Base-by-base conservation (phyloP, 805 yeast species). In the Starmerella geochares region DNA sequence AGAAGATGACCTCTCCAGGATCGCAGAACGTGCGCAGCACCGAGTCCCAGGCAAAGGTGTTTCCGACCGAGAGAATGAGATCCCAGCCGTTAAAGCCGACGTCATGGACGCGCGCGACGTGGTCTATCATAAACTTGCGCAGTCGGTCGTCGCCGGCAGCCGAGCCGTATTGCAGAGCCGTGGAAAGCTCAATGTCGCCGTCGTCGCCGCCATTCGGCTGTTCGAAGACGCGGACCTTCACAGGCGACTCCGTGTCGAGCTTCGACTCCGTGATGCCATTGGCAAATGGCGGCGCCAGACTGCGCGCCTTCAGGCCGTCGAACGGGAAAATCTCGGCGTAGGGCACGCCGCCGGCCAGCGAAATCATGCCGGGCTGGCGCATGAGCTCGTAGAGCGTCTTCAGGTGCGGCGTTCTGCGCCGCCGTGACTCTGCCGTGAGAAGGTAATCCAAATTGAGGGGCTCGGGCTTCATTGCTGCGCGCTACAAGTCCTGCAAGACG, bases 281-380 rank as follows among this genome's bases (percentile, higher is more conserved):
- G 8, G 71, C 62, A 64, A 87, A 90, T 1, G 95, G 92, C 50
- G 96, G 95, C 23, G 60, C 62, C 35, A 64, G 56, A 4, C 87
- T 72, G 47, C 77, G 78, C 11, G 83, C 81, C n/a, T 75, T 65
- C 49, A 88, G 66, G 55, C 78, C 77, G 60, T 86, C 86, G 75
- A 88, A 86, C 42, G 98, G 97, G 75, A 90, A 90, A 67, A 85
- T 83, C 55, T 83, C 86, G 19, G 95, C 69, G 65, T 85, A 70
- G 11, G 98, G 98, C 59, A 88, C 75, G 10, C 98, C 98, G 60
- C 97, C 98, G 48, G 96, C 97, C 49, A 90, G 76, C 64, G 87
- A 88, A 49, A 86, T 79, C 62, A 92, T 73, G 48, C 81, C 78
- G 27, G 94, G 95, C 56, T 77, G 74, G 36, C 72, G 70, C 63